These are phyloP conservation scores for Corchorus capsularis DNA, from an alignment of 345 rosid species.

Conservation along the genomic window DNA sequence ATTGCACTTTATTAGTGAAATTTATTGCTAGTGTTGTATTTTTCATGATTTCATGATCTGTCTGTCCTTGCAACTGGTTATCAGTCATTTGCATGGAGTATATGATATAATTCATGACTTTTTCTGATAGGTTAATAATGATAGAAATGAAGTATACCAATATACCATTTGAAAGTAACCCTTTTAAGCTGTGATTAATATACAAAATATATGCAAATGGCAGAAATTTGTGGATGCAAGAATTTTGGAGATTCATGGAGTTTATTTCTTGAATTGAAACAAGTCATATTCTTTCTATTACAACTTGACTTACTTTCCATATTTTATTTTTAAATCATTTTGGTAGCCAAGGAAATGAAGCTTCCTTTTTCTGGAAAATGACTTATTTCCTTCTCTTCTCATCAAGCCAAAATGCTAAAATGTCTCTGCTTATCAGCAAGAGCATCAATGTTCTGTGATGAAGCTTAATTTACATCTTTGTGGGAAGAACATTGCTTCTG, in stretches of 20 bases:
- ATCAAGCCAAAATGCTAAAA: neutral
- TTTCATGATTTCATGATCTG: constrained; percentile 10
- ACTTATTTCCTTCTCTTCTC: too few relatives aligned
- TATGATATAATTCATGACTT: neutral
- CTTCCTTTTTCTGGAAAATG: too few relatives aligned
- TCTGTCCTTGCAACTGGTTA: constrained; percentile 12
- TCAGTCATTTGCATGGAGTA: neutral
- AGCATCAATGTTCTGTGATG: neutral
- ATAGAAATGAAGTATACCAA: neutral
- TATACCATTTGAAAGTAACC: neutral
- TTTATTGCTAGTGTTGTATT: constrained; percentile 10
- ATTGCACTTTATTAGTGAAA: neutral
- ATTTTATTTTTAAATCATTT: too few relatives aligned
- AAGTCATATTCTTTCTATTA: neutral
- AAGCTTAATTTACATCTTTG: too few relatives aligned
- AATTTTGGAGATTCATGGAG: neutral
- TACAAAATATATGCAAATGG: neutral
- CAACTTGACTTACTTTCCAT: too few relatives aligned
- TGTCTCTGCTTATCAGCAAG: neutral
- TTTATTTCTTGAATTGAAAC: constrained; percentile 3
- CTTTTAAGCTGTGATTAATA: neutral
- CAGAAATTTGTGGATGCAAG: neutral
- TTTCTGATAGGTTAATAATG: neutral
- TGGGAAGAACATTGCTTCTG: neutral
- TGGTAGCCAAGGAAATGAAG: too few relatives aligned